These are phyloP conservation scores for Solanum appendiculatum DNA, from an alignment of 257 asterid genomes.

Conservation along the genomic window DNA sequence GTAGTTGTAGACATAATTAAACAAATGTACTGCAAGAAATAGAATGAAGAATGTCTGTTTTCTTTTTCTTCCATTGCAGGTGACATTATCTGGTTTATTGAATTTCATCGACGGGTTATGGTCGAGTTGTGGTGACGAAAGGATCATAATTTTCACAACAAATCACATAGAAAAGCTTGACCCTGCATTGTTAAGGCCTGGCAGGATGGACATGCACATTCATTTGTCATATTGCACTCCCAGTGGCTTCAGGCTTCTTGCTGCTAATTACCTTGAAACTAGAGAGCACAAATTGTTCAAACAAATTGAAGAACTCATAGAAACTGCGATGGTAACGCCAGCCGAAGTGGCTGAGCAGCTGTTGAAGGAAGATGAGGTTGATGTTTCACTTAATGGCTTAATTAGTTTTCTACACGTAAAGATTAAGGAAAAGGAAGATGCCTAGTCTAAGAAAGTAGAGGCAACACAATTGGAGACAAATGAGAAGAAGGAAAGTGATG, in stretches of 20 bases:
- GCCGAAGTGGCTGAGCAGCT: conserved; percentile 77
- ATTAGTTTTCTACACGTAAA: conserved; percentile 29
- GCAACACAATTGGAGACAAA: neutral
- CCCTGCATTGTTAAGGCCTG: conserved; percentile 56
- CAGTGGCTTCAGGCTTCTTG: conserved; percentile 45
- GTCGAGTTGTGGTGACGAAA: conserved; percentile 64
- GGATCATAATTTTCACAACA: conserved; percentile 63
- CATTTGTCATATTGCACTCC: conserved; percentile 56
- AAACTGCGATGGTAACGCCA: conserved; percentile 33
- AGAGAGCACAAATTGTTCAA: conserved; percentile 26
- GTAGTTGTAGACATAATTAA: neutral
- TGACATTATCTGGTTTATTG: conserved; percentile 52
- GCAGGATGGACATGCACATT: conserved; percentile 76
- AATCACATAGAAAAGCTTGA: conserved; percentile 58
- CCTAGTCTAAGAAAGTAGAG: conserved; percentile 7
- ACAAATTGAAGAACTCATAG: conserved; percentile 37
- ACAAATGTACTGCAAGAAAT: neutral
- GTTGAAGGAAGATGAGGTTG: conserved; percentile 36
- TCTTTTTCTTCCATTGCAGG: conserved; percentile 7
- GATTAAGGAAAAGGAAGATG: conserved; percentile 14
- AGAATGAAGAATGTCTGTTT: neutral
- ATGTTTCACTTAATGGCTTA: conserved; percentile 35
- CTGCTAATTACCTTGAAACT: conserved; percentile 38
- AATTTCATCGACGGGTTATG: conserved; percentile 68
- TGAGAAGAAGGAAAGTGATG: neutral